Evolutionary conservation across 2,329 filamentous ascomycete genomes (phyloP), one percentile per base, ranked within the genome.

Genomic region (Triangularia verruculosa): DNA sequence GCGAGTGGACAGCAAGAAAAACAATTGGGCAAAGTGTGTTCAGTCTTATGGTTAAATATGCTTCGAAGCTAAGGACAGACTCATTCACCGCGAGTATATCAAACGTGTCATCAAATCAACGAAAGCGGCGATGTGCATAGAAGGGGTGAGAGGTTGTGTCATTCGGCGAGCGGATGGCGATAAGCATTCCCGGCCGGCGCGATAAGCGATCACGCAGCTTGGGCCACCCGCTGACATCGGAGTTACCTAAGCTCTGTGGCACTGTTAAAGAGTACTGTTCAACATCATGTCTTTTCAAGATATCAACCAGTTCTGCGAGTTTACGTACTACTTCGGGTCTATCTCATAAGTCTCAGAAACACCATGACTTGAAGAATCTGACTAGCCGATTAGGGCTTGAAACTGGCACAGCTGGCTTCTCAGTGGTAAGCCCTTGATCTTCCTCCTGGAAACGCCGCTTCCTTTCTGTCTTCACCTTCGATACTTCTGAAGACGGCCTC

Each of bases 81-180:
- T 24, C 57, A 51, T 20, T 25, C 20, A 59, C 17, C 32, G 2
- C 15, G 12, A 43, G 8, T 47, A 43, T 25, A 47, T 51, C 3
- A 57, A 32, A 57, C 15, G 27, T n/a, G 30, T 58, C 30, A 47
- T 58, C 30, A 12, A 58, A n/a, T 27, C 30, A 43, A 24, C 13
- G 22, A 52, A 51, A 51, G 13, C 24, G 39, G 32, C 28, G 30
- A 58, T 25, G 22, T 24, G 17, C 25, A 54, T 51, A 47, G 24
- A 30, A 32, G 28, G 53, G 27, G 34, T 15, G 53, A 62, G 25
- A 61, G 39, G 39, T 47, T 67, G 65, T 67, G 65, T 67, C 65
- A 67, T 67, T 54, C 63, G 63, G 61, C 52, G 58, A 64, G 28
- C 51, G 56, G 51, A 55, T 56, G 55, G 57, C 39, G 57, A 59